phyloP scores from a whole-genome alignment of 352 stramenopile species.

The Globisporangium irregulare region DNA sequence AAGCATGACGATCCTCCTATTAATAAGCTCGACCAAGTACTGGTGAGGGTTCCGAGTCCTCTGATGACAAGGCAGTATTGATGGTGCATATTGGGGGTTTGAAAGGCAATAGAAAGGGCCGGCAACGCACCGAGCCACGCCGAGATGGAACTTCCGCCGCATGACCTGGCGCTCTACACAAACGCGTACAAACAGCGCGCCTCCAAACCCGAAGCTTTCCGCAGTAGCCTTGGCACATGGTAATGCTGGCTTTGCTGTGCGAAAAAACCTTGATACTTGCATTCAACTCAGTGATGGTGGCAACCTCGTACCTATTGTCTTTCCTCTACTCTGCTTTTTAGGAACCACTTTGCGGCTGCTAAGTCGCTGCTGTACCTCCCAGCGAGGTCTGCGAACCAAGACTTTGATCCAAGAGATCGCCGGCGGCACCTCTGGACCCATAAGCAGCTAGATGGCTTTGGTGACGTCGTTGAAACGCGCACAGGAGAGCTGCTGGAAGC shows the following conservation, averaged over 20 bases:
- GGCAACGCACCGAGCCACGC: too few species aligned
- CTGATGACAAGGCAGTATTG: neutral
- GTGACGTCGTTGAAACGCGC: slow-evolving; percentile 32
- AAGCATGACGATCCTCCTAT: neutral
- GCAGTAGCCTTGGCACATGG: slow-evolving; percentile 25
- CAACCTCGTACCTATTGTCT: neutral
- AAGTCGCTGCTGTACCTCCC: slow-evolving; percentile 49
- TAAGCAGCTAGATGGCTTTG: slow-evolving; percentile 41
- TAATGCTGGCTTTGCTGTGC: slow-evolving; percentile 4
- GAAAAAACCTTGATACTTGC: neutral
- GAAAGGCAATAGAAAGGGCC: neutral
- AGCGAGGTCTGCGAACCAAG: slow-evolving; percentile 30
- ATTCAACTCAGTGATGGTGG: neutral
- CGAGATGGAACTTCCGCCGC: slow-evolving; percentile 19
- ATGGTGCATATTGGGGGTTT: neutral
- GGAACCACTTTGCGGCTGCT: slow-evolving; percentile 32
- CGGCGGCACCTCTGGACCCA: slow-evolving; percentile 42
- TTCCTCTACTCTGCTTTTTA: slow-evolving; percentile 1
- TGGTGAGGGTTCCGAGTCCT: neutral
- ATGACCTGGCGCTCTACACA: slow-evolving; percentile 40
- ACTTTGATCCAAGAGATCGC: slow-evolving; percentile 38
- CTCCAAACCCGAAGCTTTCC: slow-evolving; percentile 15
- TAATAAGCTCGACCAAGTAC: neutral
- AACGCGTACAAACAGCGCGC: slow-evolving; percentile 28
- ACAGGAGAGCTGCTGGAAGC: slow-evolving; percentile 27